Evolutionary conservation across 2,329 filamentous ascomycete genomes (phyloP).

Genomic region (Purpureocillium takamizusanense): DNA sequence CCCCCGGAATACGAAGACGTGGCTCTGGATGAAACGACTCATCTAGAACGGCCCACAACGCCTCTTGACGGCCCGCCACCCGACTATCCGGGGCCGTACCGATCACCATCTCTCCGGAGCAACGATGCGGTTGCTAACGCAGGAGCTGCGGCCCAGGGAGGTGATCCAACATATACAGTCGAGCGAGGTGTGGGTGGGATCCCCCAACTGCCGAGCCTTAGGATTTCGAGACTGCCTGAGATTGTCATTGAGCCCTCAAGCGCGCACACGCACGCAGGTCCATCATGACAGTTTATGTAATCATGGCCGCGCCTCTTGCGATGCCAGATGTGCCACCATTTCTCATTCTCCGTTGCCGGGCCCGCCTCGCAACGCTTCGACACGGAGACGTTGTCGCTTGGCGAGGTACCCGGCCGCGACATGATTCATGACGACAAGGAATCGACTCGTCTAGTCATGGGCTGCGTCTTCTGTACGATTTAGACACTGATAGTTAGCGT

Average conservation of each 20-base stretch:
- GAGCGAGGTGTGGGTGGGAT: conserved; percentile 26
- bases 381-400: too few relatives aligned
- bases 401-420: too few relatives aligned
- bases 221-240: conserved; percentile 39
- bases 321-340: too few relatives aligned
- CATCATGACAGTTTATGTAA: too few relatives aligned
- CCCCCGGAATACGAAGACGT: conserved; percentile 48
- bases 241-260: conserved; percentile 26
- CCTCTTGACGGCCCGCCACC: conserved; percentile 41
- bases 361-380: too few relatives aligned
- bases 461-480: too few relatives aligned
- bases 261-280: too few relatives aligned
- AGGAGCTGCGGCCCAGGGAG: conserved; percentile 5
- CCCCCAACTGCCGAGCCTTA: conserved; percentile 44
- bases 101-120: conserved; percentile 15
- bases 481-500: too few relatives aligned
- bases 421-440: too few relatives aligned
- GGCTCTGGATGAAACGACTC: conserved; percentile 30
- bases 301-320: too few relatives aligned
- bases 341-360: too few relatives aligned
- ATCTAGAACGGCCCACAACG: conserved; percentile 28
- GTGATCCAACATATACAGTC: conserved; percentile 10
- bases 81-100: conserved; percentile 35
- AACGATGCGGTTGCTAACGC: conserved; percentile 2
- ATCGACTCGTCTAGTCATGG: too few relatives aligned